phyloP scores from a whole-genome alignment of 2,329 filamentous ascomycete genomes.

The Colletotrichum godetiae region DNA sequence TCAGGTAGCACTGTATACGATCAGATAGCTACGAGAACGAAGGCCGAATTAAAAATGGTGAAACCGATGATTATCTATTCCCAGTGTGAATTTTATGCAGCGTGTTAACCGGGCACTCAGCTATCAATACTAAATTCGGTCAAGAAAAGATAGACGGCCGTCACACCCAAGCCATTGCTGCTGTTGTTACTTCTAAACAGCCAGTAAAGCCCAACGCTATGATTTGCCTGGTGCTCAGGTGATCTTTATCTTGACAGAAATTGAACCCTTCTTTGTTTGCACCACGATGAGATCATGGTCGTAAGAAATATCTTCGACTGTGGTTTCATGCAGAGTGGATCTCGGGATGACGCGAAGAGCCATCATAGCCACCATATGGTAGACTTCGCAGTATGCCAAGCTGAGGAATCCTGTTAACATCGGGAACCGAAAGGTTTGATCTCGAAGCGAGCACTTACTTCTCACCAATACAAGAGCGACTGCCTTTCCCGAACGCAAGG shows the following conservation, averaged over 20 bases:
- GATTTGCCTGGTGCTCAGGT: not conserved
- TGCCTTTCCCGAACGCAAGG: conserved; percentile 38
- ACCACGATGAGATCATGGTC: conserved; percentile 43
- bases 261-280: conserved; percentile 35
- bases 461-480: conserved; percentile 38
- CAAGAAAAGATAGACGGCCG: no score
- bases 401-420: conserved; percentile 31
- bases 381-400: conserved; percentile 45
- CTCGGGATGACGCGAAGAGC: conserved; percentile 43
- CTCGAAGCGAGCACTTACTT: conserved; percentile 30
- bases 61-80: no score
- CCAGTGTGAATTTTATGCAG: no score
- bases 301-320: conserved; percentile 42
- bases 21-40: no score
- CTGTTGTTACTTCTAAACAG: not conserved
- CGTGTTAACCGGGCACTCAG: no score
- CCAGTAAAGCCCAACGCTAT: no score
- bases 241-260: conserved; percentile 29
- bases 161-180: not conserved
- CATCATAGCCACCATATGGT: conserved; percentile 41
- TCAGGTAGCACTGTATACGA: no score
- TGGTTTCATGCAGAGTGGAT: conserved; percentile 43
- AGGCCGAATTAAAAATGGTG: no score
- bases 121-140: no score
- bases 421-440: not conserved